Base-by-base conservation (phyloP, 306 rosid species). In the Ormosia emarginata region DNA sequence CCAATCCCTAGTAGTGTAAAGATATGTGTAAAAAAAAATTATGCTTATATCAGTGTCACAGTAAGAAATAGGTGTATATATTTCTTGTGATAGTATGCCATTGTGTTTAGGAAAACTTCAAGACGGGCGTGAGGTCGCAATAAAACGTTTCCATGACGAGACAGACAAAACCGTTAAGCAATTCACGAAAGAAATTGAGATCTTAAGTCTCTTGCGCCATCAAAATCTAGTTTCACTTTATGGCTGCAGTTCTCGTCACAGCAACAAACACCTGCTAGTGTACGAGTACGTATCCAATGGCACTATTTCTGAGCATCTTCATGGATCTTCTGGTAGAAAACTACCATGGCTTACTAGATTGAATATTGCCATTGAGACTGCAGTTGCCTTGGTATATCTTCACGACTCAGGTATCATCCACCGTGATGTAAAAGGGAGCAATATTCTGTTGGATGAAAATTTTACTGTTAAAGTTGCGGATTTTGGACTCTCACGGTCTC, bases 371-470 rank as follows among this genome's bases (percentile, higher is more conserved):
- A 58, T 89, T 11, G 92, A 89, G 55, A 89, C 92, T 33, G 91
- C 97, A 33, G 44, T 6, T 65, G 93, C 92, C 6, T 80, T 90
- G 82, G 61, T 73, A 24, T 92, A 85, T 78, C 97, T 92, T 71
- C 97, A 92, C 17, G 89, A 86, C 5, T 85, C 92, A n/a, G 90
- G 86, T 5, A 83, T 90, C 64, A 85, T 92, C 72, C 97, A 92
- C 88, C 94, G 92, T 0, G 92, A 92, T 59, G 87, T 90, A 32
- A 92, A 90, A 78, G 85, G 89, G 53, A 85, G 67, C 43, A 92
- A 90, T 49, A 88, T 90, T 70, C 93, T 92, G 67, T 82, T 90
- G 10, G 92, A 89, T 79, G 58, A 85, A 33, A 59, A 77, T 41
- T 88, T 86, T 33, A 32, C 32, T 0, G 97, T 86, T 24, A 92